These are phyloP conservation scores for Claviceps sp. DNA, from an alignment of 2,329 filamentous ascomycete species.

Conservation along the genomic window DNA sequence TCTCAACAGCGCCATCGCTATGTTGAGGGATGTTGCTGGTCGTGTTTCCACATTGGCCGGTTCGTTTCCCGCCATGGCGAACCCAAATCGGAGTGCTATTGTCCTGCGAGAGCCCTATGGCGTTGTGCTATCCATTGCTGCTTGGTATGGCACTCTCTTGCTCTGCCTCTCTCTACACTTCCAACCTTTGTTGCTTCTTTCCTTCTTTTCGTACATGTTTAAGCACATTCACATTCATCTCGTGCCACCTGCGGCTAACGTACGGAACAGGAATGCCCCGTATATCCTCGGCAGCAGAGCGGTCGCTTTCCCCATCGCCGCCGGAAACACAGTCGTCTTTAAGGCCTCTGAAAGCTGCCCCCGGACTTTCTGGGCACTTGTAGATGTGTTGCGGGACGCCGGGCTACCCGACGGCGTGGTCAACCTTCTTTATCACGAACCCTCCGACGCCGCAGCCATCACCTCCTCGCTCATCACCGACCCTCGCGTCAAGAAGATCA, in stretches of 20 bases:
- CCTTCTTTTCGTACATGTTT: too few species aligned
- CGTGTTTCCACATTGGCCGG: constrained; percentile 26
- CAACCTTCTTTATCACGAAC: constrained; percentile 55
- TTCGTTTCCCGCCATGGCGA: constrained; percentile 20
- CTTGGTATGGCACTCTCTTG: constrained; percentile 49
- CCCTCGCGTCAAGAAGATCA: constrained; percentile 61
- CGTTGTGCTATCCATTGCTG: constrained; percentile 65
- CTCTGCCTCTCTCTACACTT: neutral
- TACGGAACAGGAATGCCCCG: constrained; percentile 39
- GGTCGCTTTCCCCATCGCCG: constrained; percentile 54
- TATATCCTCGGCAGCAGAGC: constrained; percentile 40
- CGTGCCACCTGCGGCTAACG: neutral
- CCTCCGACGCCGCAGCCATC: constrained; percentile 51
- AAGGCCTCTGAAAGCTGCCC: constrained; percentile 61
- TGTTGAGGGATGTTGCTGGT: constrained; percentile 30
- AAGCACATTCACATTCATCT: neutral
- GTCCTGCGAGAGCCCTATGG: constrained; percentile 66
- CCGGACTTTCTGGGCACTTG: constrained; percentile 48
- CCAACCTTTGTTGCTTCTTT: neutral
- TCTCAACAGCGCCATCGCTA: constrained; percentile 19
- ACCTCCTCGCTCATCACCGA: constrained; percentile 56
- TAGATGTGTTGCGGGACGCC: constrained; percentile 53
- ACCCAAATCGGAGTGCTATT: constrained; percentile 35
- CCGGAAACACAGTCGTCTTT: constrained; percentile 63
- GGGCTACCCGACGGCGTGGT: constrained; percentile 63